Evolutionary conservation across 495 filamentous ascomycete species (phyloP), one percentile per base, ranked within the genome.

Genomic region (Neurospora sp.): DNA sequence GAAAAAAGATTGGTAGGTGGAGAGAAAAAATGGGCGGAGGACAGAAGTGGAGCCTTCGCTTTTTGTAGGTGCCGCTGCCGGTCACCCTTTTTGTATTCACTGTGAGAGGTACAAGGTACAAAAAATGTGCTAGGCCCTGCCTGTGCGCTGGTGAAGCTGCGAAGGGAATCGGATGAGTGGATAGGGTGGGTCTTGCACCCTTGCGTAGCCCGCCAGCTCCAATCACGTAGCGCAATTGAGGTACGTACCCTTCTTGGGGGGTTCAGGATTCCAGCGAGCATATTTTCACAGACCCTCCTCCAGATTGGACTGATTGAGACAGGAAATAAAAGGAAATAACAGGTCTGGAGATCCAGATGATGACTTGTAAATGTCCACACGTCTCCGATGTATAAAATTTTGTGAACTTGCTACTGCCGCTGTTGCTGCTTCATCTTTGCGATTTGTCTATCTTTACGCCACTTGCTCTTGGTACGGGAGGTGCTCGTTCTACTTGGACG

Each of bases 11-110:
- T 72, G 76, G 73, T 72, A 74, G 79, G 79, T 82, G 79, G 79
- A 80, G 79, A 80, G 78, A 78, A 79, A 80, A 79, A 75, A 72
- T 70, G 76, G 78, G 76, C 72, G 76, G 74, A 73, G 74, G 78
- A 59, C 75, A 76, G 31, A 71, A 37, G 71, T 68, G 72, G 68
- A 59, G 35, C 53, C 53, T 35, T 65, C 53, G 53, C 53, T 16
- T 65, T 65, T 65, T 65, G 53, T 65, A 65, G 53, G 53, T 65
- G 53, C 53, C 53, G 53, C 27, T 65, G 53, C 53, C 48, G 48
- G 48, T 59, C 48, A 59, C 48, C 48, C 53, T 61, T 61, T 61
- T 72, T 65, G 59, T 72, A 69, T 35, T 14, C 53, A 65, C 53
- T 65, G 6, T 65, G 53, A 35, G 53, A 31, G 27, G 53, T 35